Base-by-base conservation (phyloP, 805 yeast genomes). In the Candida michaelii region DNA sequence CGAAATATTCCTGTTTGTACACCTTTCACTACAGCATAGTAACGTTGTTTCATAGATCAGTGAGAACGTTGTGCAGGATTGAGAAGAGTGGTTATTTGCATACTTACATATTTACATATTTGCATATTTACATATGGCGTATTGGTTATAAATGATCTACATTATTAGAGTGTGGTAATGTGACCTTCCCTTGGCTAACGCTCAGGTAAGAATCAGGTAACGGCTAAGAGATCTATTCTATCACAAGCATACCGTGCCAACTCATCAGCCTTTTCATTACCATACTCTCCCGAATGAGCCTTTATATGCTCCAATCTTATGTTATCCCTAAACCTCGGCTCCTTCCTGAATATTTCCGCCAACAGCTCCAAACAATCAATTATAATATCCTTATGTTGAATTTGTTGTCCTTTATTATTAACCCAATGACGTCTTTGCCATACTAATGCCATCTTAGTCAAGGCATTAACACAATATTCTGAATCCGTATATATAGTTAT, bases 231-330 rank as follows among this genome's bases (percentile, higher is more conserved):
- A 11, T 27, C 39, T 16, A 34, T 25, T 27, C 29, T 18, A 41
- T 41, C 44, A n/a, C 82, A 83, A 9, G 86, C 93, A 13, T 51
- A 40, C 41, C 74, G 82, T 1, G 97, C 97, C 36, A 89, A 65
- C 37, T 55, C 55, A 57, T 89, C 96, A 0, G 96, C 97, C 54
- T 57, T 68, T 46, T 81, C 89, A 55, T 89, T 90, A 0, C 96
- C 96, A 8, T 54, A 58, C 30, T 66, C 63, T 0, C 87, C 90
- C 14, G 70, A 62, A 59, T 90, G 97, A 0, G 91, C 96, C 44
- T 65, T 70, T 4, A 88, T 91, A 68, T 91, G 80, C 4, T 57
- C 60, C 18, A 89, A 55, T 10, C 6, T 16, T 8, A 40, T 25
- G n/a, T 33, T 25, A 16, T 32, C 33, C 3, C 62, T 55, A 18